Percentiles rank a stretch among this genome's conserved stretches.
These are phyloP conservation scores for Bruguiera parviflora DNA, from an alignment of 345 rosid genomes.

Conservation along the genomic window DNA sequence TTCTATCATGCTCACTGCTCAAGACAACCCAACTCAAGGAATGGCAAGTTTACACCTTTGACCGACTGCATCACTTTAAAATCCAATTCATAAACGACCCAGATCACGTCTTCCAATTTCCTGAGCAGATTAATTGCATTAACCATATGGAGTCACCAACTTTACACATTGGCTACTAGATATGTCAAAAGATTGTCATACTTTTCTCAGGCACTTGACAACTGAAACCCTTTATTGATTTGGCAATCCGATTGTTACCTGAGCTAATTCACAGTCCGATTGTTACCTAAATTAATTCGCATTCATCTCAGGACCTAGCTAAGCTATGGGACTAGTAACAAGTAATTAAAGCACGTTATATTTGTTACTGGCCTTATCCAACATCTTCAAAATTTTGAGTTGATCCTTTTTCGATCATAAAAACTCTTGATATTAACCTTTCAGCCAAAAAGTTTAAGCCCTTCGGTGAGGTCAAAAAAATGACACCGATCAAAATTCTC, in stretches of 20 bases:
- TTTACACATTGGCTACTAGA: not conserved
- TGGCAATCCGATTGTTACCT: not conserved
- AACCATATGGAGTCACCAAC: not conserved
- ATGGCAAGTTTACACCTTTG: not conserved
- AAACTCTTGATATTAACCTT: no score
- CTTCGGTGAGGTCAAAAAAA: no score
- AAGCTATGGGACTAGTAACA: not conserved
- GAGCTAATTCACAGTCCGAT: not conserved
- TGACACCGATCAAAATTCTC: not conserved
- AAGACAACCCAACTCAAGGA: not conserved
- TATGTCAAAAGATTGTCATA: not conserved
- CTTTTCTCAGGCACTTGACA: not conserved
- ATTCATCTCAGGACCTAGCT: constrained; percentile 17
- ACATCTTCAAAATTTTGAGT: no score
- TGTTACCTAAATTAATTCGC: constrained; percentile 1
- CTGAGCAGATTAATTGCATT: not conserved
- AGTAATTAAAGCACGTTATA: not conserved
- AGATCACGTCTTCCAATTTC: constrained; percentile 1
- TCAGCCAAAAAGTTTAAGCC: no score
- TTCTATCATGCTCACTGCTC: not conserved
- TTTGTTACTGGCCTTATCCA: no score
- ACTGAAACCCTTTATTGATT: not conserved
- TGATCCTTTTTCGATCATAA: no score
- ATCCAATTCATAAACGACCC: no score
- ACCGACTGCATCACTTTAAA: not conserved